A percentile compares a stretch with the other conserved stretches of the same genome.
Conservation (phyloP, 495 filamentous ascomycete species). For the Peziza echinospora region DNA sequence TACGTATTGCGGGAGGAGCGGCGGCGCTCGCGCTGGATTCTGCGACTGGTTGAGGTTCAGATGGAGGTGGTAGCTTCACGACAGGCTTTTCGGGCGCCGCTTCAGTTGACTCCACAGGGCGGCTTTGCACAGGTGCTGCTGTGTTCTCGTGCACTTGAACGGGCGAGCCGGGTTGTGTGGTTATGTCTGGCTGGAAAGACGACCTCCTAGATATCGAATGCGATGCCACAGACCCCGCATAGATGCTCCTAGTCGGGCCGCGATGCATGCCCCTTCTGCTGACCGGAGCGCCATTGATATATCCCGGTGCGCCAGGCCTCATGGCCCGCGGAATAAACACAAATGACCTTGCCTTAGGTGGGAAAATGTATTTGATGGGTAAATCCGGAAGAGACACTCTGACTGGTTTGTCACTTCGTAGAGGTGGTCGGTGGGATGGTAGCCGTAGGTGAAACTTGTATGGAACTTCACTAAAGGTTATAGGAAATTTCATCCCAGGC, state of each 20-base stretch:
- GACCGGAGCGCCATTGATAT: conserved; percentile 31
- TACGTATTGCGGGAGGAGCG: not conserved
- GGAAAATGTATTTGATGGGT: conserved; percentile 71
- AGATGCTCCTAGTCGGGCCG: conserved; percentile 57
- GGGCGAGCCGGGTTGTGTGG: conserved; percentile 23
- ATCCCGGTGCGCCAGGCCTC: conserved; percentile 38
- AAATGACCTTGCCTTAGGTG: conserved; percentile 71
- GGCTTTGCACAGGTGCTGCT: not conserved
- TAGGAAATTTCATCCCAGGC: conserved; percentile 47
- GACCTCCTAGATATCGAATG: conserved; percentile 91
- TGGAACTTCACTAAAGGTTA: conserved; percentile 46
- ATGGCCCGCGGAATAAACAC: conserved; percentile 93
- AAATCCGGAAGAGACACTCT: conserved; percentile 69
- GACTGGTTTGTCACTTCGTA: conserved; percentile 91
- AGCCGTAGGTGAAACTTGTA: conserved; percentile 77
- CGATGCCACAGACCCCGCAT: conserved; percentile 47
- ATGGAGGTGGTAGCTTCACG: conserved; percentile 7
- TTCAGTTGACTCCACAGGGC: not conserved
- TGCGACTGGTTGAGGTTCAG: conserved; percentile 1
- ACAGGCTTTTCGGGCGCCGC: conserved; percentile 5
- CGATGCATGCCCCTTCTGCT: conserved; percentile 47
- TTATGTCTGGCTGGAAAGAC: conserved; percentile 47
- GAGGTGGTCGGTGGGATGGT: conserved; percentile 80
- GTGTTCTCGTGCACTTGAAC: not conserved
- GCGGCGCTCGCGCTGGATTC: not conserved